Evolutionary conservation across 2,329 filamentous ascomycete genomes (phyloP).

Genomic region (Aspergillus fumigatus): DNA sequence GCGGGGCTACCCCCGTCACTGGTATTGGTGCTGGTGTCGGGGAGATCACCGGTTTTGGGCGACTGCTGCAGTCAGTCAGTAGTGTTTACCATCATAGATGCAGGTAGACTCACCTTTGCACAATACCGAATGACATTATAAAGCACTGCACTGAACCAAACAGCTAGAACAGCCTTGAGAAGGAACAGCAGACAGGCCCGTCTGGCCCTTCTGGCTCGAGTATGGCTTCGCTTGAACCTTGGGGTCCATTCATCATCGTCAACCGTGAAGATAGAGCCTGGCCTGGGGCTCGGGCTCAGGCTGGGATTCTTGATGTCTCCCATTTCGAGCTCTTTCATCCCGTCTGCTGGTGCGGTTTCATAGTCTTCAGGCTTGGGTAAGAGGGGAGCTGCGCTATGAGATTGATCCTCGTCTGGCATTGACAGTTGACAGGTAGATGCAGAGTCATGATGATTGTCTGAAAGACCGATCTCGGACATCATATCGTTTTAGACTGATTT

Average conservation of each 20-base stretch:
- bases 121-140: neutral
- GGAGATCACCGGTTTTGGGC: neutral
- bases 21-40: neutral
- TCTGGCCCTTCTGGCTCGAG: neutral
- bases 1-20: too few species aligned
- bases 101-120: neutral
- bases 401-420: neutral
- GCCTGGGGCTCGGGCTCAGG: neutral
- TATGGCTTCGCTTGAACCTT: neutral
- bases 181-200: neutral
- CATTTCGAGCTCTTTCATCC: neutral
- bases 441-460: neutral
- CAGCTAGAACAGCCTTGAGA: neutral
- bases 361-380: neutral
- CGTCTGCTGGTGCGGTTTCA: neutral
- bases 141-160: neutral
- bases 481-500: neutral
- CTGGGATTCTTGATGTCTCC: neutral
- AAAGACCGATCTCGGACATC: neutral
- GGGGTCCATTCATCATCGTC: neutral
- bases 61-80: neutral
- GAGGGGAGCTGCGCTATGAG: neutral
- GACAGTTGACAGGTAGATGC: neutral
- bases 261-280: neutral
- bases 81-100: neutral